Base-by-base conservation (phyloP, 805 yeast species). In the Cyberlindnera euphorbiiphila region DNA sequence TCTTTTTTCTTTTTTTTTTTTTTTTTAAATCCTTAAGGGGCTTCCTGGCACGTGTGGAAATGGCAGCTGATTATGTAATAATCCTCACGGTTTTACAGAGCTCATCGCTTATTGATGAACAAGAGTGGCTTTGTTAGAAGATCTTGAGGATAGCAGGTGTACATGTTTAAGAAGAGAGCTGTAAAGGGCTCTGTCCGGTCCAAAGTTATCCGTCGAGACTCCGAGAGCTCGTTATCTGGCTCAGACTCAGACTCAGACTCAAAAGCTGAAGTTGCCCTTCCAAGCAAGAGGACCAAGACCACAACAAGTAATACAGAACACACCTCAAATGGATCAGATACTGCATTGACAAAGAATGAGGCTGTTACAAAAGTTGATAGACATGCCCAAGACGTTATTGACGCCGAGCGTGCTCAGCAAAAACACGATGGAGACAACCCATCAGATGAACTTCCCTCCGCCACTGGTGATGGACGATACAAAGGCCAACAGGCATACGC, bases 101-200 rank as follows among this genome's bases (percentile, higher is more conserved):
- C n/a, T n/a, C n/a, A n/a, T n/a, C n/a, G n/a, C n/a, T n/a, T n/a
- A n/a, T n/a, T n/a, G n/a, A n/a, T n/a, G n/a, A n/a, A n/a, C n/a
- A n/a, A n/a, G n/a, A n/a, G n/a, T n/a, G n/a, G n/a, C n/a, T n/a
- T n/a, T n/a, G n/a, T n/a, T n/a, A n/a, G n/a, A n/a, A n/a, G n/a
- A n/a, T n/a, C n/a, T n/a, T n/a, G n/a, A n/a, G n/a, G n/a, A n/a
- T n/a, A n/a, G n/a, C n/a, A n/a, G n/a, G n/a, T n/a, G n/a, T n/a
- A n/a, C n/a, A 67, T 67, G 72, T 67, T 67, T 54, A 67, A 66
- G 47, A 67, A 64, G 45, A 49, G 72, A 31, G 44, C 23, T 15
- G 40, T 59, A 2, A 57, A 51, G 37, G 53, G 58, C 1, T 35
- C 38, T 16, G 27, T 25, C 2, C 34, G 46, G 10, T 16, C 37